These are phyloP conservation scores for Yarrowia keelungensis DNA, from an alignment of 805 yeast species.

Conservation along the genomic window DNA sequence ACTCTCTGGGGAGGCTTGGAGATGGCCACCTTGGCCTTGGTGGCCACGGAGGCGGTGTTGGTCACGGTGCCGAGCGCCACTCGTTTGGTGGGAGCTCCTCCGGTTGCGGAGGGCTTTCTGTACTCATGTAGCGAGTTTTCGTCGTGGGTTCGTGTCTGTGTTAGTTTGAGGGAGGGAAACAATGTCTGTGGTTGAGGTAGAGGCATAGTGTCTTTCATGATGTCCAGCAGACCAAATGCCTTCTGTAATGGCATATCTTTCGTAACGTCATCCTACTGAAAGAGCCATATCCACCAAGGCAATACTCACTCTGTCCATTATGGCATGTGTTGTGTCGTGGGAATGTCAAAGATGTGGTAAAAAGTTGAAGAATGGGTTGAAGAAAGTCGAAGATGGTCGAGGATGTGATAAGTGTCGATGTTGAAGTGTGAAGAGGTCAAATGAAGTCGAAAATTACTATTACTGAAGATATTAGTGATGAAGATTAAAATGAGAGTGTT, in stretches of 20 bases:
- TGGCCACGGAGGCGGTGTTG: conserved; percentile 22
- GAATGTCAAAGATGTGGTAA: conserved; percentile 8
- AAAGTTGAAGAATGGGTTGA: too few species aligned
- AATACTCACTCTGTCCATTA: conserved; percentile 38
- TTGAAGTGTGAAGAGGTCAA: neutral
- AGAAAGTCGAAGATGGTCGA: neutral
- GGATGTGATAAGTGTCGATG: neutral
- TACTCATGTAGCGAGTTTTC: conserved; percentile 39
- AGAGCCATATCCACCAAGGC: neutral
- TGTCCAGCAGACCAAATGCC: too few species aligned
- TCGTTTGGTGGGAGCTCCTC: conserved; percentile 37
- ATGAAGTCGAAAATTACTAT: conserved; percentile 21
- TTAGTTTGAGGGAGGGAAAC: neutral
- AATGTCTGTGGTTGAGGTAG: too few species aligned
- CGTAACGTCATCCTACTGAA: too few species aligned
- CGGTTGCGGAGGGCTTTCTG: conserved; percentile 35
- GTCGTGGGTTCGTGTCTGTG: conserved; percentile 39
- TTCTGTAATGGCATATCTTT: too few species aligned
- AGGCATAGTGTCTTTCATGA: too few species aligned
- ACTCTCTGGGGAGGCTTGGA: conserved; percentile 19
- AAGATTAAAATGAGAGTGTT: conserved; percentile 26
- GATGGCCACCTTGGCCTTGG: conserved; percentile 29
- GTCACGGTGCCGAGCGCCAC: conserved; percentile 38
- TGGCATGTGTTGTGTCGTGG: conserved; percentile 25
- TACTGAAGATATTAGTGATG: conserved; percentile 25